These are phyloP conservation scores for Ascochyta fabae DNA, from an alignment of 2,329 filamentous ascomycete genomes.

Conservation along the genomic window DNA sequence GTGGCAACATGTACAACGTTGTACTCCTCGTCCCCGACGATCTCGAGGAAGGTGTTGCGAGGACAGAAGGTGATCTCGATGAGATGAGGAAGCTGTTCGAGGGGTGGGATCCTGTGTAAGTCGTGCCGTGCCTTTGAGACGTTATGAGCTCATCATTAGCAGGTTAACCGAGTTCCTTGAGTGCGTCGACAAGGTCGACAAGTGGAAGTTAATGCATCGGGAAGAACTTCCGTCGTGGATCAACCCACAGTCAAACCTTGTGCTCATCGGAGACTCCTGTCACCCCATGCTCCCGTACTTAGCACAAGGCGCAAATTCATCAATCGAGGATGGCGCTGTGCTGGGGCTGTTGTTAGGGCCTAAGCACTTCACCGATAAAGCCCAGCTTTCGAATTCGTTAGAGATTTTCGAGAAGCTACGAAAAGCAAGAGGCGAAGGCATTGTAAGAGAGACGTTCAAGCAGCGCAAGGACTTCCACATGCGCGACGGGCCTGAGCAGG, in stretches of 20 bases:
- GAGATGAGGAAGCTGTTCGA: slow-evolving; percentile 68
- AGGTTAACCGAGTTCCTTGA: slow-evolving; percentile 30
- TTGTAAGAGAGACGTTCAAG: slow-evolving; percentile 68
- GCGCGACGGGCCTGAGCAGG: slow-evolving; percentile 62
- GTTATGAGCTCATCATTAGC: slow-evolving; percentile 6
- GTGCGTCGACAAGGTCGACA: slow-evolving; percentile 66
- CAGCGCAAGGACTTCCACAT: slow-evolving; percentile 52
- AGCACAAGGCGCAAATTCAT: slow-evolving; percentile 64
- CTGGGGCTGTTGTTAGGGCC: slow-evolving; percentile 62
- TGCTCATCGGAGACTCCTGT: slow-evolving; percentile 48
- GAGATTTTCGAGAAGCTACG: slow-evolving; percentile 54
- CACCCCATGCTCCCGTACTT: slow-evolving; percentile 47
- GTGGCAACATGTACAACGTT: slow-evolving; percentile 68
- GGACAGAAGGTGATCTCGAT: slow-evolving; percentile 60
- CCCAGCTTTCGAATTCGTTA: slow-evolving; percentile 48
- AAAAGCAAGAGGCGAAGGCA: slow-evolving; percentile 59
- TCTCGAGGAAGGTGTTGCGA: slow-evolving; percentile 61
- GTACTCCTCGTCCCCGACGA: slow-evolving; percentile 71
- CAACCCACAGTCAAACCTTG: slow-evolving; percentile 61
- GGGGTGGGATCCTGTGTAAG: slow-evolving; percentile 67
- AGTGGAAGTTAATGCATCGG: slow-evolving; percentile 72
- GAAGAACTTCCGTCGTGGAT: slow-evolving; percentile 47
- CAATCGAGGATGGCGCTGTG: slow-evolving; percentile 72
- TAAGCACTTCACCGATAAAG: slow-evolving; percentile 21
- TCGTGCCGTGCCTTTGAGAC: slow-evolving; percentile 44